phyloP scores from a whole-genome alignment of 768 basidiomycete genomes.

The Suillus occidentalis region DNA sequence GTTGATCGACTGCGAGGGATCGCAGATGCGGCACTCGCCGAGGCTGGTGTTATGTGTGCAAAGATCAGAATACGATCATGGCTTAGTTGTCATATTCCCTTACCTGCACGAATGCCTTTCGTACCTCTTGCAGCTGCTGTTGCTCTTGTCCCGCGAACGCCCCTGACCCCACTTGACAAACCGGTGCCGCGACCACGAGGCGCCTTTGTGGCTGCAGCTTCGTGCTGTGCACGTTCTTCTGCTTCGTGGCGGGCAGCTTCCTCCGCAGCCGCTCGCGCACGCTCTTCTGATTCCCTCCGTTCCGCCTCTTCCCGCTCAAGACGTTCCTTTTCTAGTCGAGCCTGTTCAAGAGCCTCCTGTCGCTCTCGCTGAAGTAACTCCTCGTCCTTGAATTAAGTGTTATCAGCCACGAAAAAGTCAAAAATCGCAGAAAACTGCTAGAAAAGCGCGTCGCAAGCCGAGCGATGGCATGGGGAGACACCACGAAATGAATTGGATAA shows the following conservation, averaged over 20 bases:
- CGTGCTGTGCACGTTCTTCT: slow-evolving; percentile 49
- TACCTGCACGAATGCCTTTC: slow-evolving; percentile 43
- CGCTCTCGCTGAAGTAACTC: slow-evolving; percentile 47
- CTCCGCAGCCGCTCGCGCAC: slow-evolving; percentile 29
- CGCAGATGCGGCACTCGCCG: slow-evolving; percentile 13
- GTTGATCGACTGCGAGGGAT: slow-evolving; percentile 25
- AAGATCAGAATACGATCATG: background rate
- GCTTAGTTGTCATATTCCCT: background rate
- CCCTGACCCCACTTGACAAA: slow-evolving; percentile 59
- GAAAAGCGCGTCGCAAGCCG: background rate
- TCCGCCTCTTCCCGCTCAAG: slow-evolving; percentile 36
- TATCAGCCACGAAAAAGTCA: background rate
- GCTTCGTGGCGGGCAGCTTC: slow-evolving; percentile 42
- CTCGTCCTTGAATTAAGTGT: slow-evolving; percentile 51
- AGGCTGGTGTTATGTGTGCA: slow-evolving; percentile 8
- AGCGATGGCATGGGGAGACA: background rate
- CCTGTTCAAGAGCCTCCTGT: slow-evolving; percentile 28
- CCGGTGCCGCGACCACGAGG: slow-evolving; percentile 44
- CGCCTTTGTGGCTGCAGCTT: slow-evolving; percentile 35
- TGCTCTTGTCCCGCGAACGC: slow-evolving; percentile 71
- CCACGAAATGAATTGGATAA: background rate
- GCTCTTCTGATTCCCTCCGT: slow-evolving; percentile 42
- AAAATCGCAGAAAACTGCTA: background rate
- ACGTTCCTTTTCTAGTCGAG: slow-evolving; percentile 28
- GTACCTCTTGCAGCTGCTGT: slow-evolving; percentile 49